Evolutionary conservation across 805 yeast genomes (phyloP), one percentile per base, ranked within the genome.

Genomic region (Sporopachydermia quercuum): DNA sequence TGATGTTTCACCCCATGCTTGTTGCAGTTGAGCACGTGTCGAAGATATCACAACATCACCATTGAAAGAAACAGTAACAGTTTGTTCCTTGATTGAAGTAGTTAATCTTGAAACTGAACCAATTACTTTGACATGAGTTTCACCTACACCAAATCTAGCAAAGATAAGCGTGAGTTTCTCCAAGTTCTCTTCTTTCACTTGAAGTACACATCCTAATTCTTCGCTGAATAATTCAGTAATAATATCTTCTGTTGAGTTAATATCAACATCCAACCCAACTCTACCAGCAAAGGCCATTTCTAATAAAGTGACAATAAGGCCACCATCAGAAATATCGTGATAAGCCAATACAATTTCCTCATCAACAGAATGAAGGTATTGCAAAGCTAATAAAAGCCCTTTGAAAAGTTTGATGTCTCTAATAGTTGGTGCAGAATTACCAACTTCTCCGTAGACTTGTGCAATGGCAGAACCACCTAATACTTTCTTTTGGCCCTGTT

Each of bases 281-380:
- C 96, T 77, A 19, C 89, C 87, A 36, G 97, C 95, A 63, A 91
- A 91, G 1, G 96, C 94, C 97, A 91, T 91, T 65, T 91, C 98
- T 36, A 80, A 63, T 37, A 83, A 65, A 5, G 97, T 78, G 36
- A 81, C 77, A 43, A 87, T 63, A 54, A 89, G 66, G 55, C 98
- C 98, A 70, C 98, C 98, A 59, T 91, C 98, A 16, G 95, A 83
- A 53, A 89, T 70, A 60, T 91, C 98, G 56, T 91, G 98, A 63
- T 91, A 91, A 3, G 96, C 82, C 54, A 78, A 68, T 11, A 91
- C 87, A 35, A 70, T 44, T 34, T 52, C 55, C 39, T 72, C 68
- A 35, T 70, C 63, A 27, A 56, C 47, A 50, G 71, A 67, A 56
- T 91, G 99, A 52, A 91, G 67, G n/a, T 64, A 69, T 43, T 78